phyloP scores from a whole-genome alignment of 163 green algal species.

The Scenedesmus sp. region DNA sequence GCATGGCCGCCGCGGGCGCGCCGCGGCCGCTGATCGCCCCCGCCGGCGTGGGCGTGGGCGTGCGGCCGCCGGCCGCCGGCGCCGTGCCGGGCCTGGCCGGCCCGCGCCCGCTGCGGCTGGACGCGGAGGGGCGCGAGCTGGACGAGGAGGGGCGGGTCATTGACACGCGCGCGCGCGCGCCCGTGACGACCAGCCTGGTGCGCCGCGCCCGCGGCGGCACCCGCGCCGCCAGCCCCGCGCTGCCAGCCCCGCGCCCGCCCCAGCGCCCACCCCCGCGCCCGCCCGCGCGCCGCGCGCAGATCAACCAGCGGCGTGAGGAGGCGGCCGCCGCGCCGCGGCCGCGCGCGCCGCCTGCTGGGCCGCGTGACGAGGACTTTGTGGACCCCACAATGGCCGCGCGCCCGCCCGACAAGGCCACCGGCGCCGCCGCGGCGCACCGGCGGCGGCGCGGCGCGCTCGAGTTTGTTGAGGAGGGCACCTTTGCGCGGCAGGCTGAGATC shows the following conservation, averaged over 20 bases:
- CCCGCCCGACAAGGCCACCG: not conserved
- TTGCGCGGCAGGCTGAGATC: slow-evolving; percentile 74
- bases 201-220: not conserved
- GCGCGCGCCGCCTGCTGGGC: not conserved
- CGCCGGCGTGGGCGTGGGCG: not conserved
- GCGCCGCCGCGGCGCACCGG: slow-evolving; percentile 32
- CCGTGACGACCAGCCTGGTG: slow-evolving; percentile 28
- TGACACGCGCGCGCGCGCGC: not conserved
- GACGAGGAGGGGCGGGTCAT: slow-evolving; percentile 63
- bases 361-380: slow-evolving; percentile 27
- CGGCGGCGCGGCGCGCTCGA: slow-evolving; percentile 57
- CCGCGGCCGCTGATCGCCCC: not conserved
- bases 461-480: slow-evolving; percentile 78
- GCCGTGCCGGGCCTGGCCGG: not conserved
- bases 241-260: not conserved
- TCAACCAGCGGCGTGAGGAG: slow-evolving; percentile 30
- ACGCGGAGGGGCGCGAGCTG: slow-evolving; percentile 71
- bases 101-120: slow-evolving; percentile 57
- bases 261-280: not conserved
- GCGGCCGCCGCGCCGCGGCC: not conserved
- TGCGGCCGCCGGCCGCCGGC: not conserved
- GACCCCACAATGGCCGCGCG: slow-evolving; percentile 29
- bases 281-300: slow-evolving; percentile 7
- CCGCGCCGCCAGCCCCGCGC: not conserved
- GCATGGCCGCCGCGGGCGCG: not conserved